Evolutionary conservation across 768 basidiomycete genomes (phyloP).

Genomic region (Trametopsis cervina): DNA sequence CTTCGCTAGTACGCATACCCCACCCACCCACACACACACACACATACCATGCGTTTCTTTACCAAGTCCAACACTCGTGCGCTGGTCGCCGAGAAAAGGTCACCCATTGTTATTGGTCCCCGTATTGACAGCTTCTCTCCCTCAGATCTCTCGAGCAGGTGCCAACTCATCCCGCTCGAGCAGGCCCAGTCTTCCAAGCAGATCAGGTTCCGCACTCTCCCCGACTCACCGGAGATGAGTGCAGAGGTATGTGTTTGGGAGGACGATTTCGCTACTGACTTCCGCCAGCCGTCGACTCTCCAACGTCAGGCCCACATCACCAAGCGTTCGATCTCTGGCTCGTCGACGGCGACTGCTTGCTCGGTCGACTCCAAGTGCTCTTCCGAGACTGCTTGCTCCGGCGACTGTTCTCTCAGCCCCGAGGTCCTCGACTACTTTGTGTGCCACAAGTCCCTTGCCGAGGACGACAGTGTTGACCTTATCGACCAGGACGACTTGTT

Average conservation of each 20-base stretch:
- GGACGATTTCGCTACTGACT: not conserved
- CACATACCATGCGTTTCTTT: slow-evolving; percentile 5
- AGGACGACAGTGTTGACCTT: not conserved
- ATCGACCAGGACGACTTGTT: not conserved
- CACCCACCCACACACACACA: too few species aligned
- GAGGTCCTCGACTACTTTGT: not conserved
- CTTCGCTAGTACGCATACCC: too few species aligned
- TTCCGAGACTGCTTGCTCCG: not conserved
- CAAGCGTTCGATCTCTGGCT: not conserved
- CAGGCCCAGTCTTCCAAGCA: not conserved
- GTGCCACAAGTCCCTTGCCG: not conserved
- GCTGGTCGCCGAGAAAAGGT: not conserved
- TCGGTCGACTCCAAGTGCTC: not conserved
- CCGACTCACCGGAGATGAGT: not conserved
- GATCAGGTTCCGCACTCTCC: not conserved
- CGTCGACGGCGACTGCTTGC: not conserved
- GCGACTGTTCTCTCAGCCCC: not conserved
- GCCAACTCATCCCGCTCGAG: slow-evolving; percentile 1
- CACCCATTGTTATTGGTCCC: not conserved
- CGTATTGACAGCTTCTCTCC: not conserved
- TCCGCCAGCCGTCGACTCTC: not conserved
- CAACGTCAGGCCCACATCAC: not conserved
- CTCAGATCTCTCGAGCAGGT: not conserved
- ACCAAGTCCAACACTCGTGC: not conserved
- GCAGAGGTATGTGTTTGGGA: not conserved